Conservation (phyloP, 306 rosid genomes). For the Vigna trinervia region DNA sequence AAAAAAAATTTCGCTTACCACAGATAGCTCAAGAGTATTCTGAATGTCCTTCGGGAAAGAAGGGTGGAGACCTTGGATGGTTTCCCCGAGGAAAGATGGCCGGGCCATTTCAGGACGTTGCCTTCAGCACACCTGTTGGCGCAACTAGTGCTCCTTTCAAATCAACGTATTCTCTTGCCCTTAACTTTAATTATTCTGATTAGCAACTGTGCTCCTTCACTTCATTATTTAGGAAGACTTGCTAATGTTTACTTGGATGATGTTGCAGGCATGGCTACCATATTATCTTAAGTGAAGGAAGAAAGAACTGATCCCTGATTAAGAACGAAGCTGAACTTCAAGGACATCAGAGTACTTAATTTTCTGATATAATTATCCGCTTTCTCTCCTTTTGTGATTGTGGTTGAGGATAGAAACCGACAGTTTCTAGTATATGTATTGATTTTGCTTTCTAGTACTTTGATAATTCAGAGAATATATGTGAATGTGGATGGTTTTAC, state of each 20-base stretch:
- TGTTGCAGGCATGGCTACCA: constrained; percentile 95
- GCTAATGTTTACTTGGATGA: constrained; percentile 34
- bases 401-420: constrained; percentile 45
- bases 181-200: background rate
- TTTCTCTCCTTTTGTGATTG: constrained; percentile 19
- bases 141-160: constrained; percentile 92
- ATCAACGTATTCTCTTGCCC: constrained; percentile 69
- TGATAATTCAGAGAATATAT: constrained; percentile 22
- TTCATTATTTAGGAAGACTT: background rate
- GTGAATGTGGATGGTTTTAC: constrained; percentile 44
- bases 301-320: constrained; percentile 70
- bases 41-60: constrained; percentile 98
- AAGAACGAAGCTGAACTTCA: constrained; percentile 35
- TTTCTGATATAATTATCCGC: constrained; percentile 35
- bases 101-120: constrained; percentile 97
- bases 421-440: constrained; percentile 39
- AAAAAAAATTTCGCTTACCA: constrained; percentile 17
- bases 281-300: constrained; percentile 85
- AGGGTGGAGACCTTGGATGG: constrained; percentile 99
- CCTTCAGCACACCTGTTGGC: constrained; percentile 78
- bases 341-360: constrained; percentile 36
- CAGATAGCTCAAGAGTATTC: constrained; percentile 93
- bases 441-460: constrained; percentile 31
- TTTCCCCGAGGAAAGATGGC: constrained; percentile 99
- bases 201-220: constrained; percentile 17